Evolutionary conservation across 768 basidiomycete genomes (phyloP).

Genomic region (Kwoniella pini): DNA sequence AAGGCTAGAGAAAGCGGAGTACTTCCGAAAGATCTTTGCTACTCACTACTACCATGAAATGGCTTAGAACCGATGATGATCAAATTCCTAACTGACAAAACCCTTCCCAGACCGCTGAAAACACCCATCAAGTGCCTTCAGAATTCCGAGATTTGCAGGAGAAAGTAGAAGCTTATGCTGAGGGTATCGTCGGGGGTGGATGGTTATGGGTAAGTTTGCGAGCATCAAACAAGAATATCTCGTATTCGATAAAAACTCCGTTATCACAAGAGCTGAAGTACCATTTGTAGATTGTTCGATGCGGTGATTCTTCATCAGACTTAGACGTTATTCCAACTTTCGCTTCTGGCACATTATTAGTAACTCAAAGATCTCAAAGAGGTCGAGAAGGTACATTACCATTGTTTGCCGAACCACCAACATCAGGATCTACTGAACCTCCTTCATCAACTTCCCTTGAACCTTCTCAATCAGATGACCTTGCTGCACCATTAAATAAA

Average conservation of each 20-base stretch:
- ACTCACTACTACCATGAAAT: too few species aligned
- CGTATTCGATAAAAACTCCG: background rate
- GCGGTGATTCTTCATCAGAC: constrained; percentile 62
- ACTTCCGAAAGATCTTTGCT: too few species aligned
- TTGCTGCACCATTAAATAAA: background rate
- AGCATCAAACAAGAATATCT: background rate
- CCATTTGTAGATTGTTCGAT: constrained; percentile 64
- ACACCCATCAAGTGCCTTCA: constrained; percentile 25
- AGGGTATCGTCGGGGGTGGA: constrained; percentile 50
- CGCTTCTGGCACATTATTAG: constrained; percentile 82
- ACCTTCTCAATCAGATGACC: background rate
- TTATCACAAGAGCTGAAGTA: too few species aligned
- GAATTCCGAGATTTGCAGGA: constrained; percentile 33
- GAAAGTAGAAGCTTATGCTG: constrained; percentile 47
- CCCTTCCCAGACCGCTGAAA: constrained; percentile 24
- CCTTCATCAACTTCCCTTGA: constrained; percentile 6
- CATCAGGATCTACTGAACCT: constrained; percentile 9
- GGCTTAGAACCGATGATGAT: too few species aligned
- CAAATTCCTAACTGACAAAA: background rate
- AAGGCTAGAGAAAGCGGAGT: too few species aligned
- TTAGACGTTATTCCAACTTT: constrained; percentile 80
- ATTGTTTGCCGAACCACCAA: constrained; percentile 22
- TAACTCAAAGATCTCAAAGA: constrained; percentile 56
- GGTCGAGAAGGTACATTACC: constrained; percentile 35
- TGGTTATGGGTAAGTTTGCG: constrained; percentile 52